These are phyloP conservation scores for Suhomyces tanzawaensis DNA, from an alignment of 805 yeast genomes.

Conservation along the genomic window DNA sequence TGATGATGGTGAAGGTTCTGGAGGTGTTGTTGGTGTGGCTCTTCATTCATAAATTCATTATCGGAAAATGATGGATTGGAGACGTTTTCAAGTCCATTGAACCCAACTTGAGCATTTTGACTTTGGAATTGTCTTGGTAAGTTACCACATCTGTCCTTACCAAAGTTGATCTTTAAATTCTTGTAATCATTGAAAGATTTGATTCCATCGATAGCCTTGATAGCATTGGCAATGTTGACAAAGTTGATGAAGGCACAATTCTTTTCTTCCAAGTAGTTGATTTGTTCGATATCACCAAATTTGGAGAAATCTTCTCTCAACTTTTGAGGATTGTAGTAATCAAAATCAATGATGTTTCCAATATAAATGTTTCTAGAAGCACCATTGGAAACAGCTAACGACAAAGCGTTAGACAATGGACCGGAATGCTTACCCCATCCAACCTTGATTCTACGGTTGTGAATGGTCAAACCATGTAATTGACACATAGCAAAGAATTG, in stretches of 20 bases:
- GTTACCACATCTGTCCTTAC: slow-evolving; percentile 75
- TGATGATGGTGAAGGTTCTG: slow-evolving; percentile 6
- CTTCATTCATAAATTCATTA: slow-evolving; percentile 21
- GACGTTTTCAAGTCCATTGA: slow-evolving; percentile 14
- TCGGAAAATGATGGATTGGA: slow-evolving; percentile 22
- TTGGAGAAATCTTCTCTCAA: slow-evolving; percentile 71
- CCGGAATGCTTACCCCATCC: slow-evolving; percentile 99
- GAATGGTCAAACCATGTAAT: slow-evolving; percentile 83
- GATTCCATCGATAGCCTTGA: slow-evolving; percentile 88
- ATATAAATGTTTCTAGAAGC: slow-evolving; percentile 92
- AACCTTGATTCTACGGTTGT: slow-evolving; percentile 80
- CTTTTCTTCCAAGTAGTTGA: slow-evolving; percentile 79
- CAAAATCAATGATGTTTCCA: slow-evolving; percentile 59
- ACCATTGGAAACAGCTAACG: slow-evolving; percentile 87
- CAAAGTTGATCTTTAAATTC: slow-evolving; percentile 62
- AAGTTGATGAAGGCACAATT: slow-evolving; percentile 91
- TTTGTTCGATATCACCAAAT: slow-evolving; percentile 94
- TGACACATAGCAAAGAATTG: slow-evolving; percentile 95
- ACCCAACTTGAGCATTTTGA: slow-evolving; percentile 6
- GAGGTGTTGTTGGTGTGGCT: slow-evolving; percentile 5
- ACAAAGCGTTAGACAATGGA: slow-evolving; percentile 80
- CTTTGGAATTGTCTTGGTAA: slow-evolving; percentile 70
- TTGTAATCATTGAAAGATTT: slow-evolving; percentile 65
- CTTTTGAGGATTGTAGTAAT: slow-evolving; percentile 53
- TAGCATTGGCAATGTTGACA: slow-evolving; percentile 87